phyloP scores from a whole-genome alignment of 169 alveolate genomes.

The Eimeria maxima region DNA sequence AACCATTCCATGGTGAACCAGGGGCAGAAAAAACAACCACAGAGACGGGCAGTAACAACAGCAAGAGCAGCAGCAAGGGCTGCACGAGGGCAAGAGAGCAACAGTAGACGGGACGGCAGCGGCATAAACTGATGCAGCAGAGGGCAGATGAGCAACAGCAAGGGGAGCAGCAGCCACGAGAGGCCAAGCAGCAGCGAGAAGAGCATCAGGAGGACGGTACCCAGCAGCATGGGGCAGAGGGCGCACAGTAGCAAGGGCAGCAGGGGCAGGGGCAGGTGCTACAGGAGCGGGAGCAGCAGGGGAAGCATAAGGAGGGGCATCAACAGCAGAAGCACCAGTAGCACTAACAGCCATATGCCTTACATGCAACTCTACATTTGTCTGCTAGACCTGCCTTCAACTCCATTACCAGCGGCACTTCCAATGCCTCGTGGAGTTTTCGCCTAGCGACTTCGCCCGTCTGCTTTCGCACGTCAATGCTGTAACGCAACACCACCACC shows the following conservation, averaged over 20 bases:
- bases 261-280: neutral
- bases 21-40: neutral
- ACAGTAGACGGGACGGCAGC: neutral
- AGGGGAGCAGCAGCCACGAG: neutral
- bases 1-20: neutral
- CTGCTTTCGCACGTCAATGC: conserved; percentile 76
- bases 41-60: neutral
- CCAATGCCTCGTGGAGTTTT: conserved; percentile 73
- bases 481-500: conserved; percentile 72
- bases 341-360: neutral
- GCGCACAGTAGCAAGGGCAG: neutral
- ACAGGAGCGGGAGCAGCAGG: neutral
- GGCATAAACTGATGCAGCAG: neutral
- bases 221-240: neutral
- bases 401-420: conserved; percentile 66
- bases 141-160: neutral
- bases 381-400: conserved; percentile 55
- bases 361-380: conserved; percentile 58
- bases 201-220: neutral
- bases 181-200: neutral
- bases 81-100: neutral
- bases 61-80: neutral
- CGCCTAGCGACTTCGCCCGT: conserved; percentile 78
- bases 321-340: neutral
- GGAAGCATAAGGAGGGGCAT: neutral